Percentiles rank a stretch among this genome's conserved stretches.
Evolutionary conservation across 108 stramenopile species (phyloP).

Genomic region (Skeletonema costatum): DNA sequence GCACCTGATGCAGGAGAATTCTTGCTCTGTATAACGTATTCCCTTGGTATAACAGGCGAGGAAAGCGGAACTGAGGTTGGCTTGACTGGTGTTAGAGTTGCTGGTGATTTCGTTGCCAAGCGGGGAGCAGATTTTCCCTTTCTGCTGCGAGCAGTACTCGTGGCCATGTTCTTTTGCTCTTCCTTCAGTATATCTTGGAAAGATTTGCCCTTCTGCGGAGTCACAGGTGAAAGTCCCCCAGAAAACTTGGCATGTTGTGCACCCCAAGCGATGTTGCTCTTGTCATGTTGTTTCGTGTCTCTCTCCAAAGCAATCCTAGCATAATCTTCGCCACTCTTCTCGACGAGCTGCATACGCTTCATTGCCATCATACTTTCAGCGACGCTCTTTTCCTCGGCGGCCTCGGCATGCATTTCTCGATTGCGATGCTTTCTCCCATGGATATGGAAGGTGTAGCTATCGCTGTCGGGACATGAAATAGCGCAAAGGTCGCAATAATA

Average conservation of each 20-base stretch:
- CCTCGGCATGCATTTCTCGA: slow-evolving; percentile 58
- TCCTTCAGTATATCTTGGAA: slow-evolving; percentile 47
- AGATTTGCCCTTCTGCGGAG: slow-evolving; percentile 22
- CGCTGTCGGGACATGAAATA: slow-evolving; percentile 67
- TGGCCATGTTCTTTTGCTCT: slow-evolving; percentile 26
- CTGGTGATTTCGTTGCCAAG: not conserved
- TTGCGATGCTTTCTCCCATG: slow-evolving; percentile 86
- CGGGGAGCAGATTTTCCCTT: not conserved
- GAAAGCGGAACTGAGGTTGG: not conserved
- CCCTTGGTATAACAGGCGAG: not conserved
- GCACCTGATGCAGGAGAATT: not conserved
- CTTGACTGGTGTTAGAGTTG: not conserved
- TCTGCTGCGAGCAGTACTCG: not conserved
- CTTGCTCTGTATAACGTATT: not conserved
- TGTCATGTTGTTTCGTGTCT: not conserved
- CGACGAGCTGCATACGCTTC: slow-evolving; percentile 50
- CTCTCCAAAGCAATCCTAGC: slow-evolving; percentile 24
- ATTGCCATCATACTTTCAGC: slow-evolving; percentile 63
- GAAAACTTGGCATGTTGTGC: slow-evolving; percentile 7
- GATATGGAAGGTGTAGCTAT: slow-evolving; percentile 68
- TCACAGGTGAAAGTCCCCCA: not conserved
- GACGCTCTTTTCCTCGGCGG: slow-evolving; percentile 62
- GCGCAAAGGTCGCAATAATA: slow-evolving; percentile 64
- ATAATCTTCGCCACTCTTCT: slow-evolving; percentile 13
- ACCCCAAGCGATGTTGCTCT: slow-evolving; percentile 11